A percentile compares a stretch with the other conserved stretches of the same genome.
Evolutionary conservation across 2,329 filamentous ascomycete genomes (phyloP).

Genomic region (Trichophyton mentagrophytes): DNA sequence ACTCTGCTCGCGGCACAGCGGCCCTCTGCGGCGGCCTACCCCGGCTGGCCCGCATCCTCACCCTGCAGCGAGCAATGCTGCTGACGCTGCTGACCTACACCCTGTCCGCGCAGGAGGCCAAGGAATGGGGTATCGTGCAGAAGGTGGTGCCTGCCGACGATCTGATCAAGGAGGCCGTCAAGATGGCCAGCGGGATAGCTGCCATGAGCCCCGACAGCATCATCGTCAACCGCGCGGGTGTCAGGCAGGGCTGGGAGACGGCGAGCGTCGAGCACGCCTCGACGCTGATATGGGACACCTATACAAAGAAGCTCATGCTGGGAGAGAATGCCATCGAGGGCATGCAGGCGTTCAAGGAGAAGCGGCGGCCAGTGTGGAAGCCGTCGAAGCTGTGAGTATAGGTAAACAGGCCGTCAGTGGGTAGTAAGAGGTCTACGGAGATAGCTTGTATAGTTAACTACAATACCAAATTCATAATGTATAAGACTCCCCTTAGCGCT

Average conservation of each 20-base stretch:
- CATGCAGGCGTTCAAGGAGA: slow-evolving; percentile 79
- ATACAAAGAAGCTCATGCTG: slow-evolving; percentile 70
- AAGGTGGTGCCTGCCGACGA: slow-evolving; percentile 46
- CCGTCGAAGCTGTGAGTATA: slow-evolving; percentile 46
- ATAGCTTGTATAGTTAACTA: too few relatives aligned
- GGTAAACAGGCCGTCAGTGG: too few relatives aligned
- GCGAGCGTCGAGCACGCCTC: slow-evolving; percentile 49
- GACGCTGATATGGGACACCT: slow-evolving; percentile 75
- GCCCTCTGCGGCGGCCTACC: slow-evolving; percentile 59
- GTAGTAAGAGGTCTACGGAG: too few relatives aligned
- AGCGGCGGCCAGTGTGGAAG: slow-evolving; percentile 75
- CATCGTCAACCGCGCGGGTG: slow-evolving; percentile 54
- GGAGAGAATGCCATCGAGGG: slow-evolving; percentile 72
- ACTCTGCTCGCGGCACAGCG: slow-evolving; percentile 58
- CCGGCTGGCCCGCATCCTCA: slow-evolving; percentile 51
- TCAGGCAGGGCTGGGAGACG: slow-evolving; percentile 58
- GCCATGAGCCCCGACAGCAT: slow-evolving; percentile 59
- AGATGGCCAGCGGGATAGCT: slow-evolving; percentile 47
- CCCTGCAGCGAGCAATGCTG: slow-evolving; percentile 55
- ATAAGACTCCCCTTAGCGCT: too few relatives aligned
- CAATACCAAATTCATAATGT: too few relatives aligned
- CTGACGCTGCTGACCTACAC: slow-evolving; percentile 54
- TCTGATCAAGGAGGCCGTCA: slow-evolving; percentile 61
- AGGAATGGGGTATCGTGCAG: slow-evolving; percentile 55
- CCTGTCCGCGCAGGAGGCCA: slow-evolving; percentile 47